Base-by-base conservation (phyloP, 2,329 filamentous ascomycete genomes). In the Aspergillus puulaauensis region DNA sequence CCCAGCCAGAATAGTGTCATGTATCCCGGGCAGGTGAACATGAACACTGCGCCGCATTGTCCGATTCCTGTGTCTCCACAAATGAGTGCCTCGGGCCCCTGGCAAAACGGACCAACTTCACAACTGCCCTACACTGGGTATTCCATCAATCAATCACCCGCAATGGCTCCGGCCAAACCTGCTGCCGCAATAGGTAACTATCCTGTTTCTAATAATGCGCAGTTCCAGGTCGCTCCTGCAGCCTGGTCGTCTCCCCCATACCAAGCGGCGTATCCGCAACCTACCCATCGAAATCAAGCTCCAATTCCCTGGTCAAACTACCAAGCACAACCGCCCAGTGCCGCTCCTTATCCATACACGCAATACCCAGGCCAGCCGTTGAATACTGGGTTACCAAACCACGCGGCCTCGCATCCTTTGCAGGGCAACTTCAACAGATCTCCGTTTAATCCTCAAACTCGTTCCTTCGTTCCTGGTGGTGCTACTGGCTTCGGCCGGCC, bases 371-470 rank as follows among this genome's bases (percentile, higher is more conserved):
- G 81, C 17, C 86, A 90, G 61, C 64, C 70, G 35, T 65, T 75
- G 59, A 67, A 70, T 23, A 80, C 83, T 52, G 87, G 87, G 49
- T 86, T 90, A 24, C 82, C 89, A 60, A 90, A 90, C 66, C 85
- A 87, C 8, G 87, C 90, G 73, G 85, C 84, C 57, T 89, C 92
- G 69, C 91, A 96, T 71, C 90, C 91, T 6, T 86, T 96, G 56
- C 90, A 91, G 14, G 91, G 91, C 37, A 95, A 89, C 75, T 96
- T 86, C 70, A 91, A 90, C 69, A 84, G 92, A 57, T 90, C 91
- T 66, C 86, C 89, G 12, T 97, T 98, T 78, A 97, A 97, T 70
- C 93, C 93, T 1, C 93, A 96, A 77, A 97, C 90, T 15, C 90
- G 96, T 69, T 90, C 93, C 0, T 97, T 98, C 73, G 85, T 96